These are phyloP conservation scores for Mycena citricolor DNA, from an alignment of 1,284 basidiomycete species.

Conservation along the genomic window DNA sequence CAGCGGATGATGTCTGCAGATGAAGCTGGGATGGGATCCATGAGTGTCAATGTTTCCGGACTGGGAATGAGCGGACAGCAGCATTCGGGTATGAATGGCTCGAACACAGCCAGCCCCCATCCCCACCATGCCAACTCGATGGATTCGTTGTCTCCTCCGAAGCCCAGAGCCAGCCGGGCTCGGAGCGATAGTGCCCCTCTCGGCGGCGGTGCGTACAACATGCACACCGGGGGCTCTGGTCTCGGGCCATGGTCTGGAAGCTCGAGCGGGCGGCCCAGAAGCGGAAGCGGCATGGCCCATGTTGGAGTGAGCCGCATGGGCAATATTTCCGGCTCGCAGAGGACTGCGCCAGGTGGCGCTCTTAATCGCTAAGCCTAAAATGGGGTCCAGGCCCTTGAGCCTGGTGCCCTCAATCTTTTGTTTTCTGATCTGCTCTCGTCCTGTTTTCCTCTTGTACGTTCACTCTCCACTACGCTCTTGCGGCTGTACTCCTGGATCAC, in stretches of 20 bases:
- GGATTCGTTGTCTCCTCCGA: conserved; percentile 24
- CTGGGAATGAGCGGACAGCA: too few species aligned
- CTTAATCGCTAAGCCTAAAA: too few species aligned
- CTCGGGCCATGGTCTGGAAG: not conserved
- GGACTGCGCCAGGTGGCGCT: too few species aligned
- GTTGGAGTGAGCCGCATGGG: too few species aligned
- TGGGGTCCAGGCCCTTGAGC: too few species aligned
- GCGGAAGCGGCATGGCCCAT: conserved; percentile 20
- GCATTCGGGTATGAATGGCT: not conserved
- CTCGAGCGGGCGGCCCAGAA: conserved; percentile 19
- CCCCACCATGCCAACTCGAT: conserved; percentile 18
- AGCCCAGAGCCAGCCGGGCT: conserved; percentile 42
- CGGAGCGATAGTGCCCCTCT: conserved; percentile 50
- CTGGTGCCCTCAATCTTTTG: too few species aligned
- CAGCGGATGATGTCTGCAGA: conserved; percentile 23
- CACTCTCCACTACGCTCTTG: too few species aligned
- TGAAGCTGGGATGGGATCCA: conserved; percentile 8
- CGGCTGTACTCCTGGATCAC: too few species aligned
- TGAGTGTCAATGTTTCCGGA: too few species aligned
- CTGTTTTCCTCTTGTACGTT: too few species aligned
- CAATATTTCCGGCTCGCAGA: too few species aligned
- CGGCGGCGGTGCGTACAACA: conserved; percentile 23
- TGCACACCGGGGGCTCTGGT: conserved; percentile 12
- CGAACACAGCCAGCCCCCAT: conserved; percentile 19
- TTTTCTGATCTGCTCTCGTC: too few species aligned